Evolutionary conservation across 2,329 filamentous ascomycete genomes (phyloP).

Genomic region (Scortechinia acanthostroma): DNA sequence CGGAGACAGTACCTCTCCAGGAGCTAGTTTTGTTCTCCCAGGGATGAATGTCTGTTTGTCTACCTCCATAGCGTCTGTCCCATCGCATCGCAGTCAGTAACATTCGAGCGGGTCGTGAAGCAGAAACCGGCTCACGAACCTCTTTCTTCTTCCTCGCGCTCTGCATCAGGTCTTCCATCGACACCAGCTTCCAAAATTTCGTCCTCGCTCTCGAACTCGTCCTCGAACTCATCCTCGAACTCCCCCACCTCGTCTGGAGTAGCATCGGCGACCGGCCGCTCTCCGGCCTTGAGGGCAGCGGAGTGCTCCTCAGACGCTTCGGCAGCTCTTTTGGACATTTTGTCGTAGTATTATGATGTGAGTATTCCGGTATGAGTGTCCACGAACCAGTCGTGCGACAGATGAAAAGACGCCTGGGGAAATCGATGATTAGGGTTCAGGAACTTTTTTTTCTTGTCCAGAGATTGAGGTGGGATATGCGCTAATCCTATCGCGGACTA

Average conservation of each 20-base stretch:
- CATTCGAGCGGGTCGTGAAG: slow-evolving; percentile 1
- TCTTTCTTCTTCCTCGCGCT: slow-evolving; percentile 62
- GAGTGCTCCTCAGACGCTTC: neutral
- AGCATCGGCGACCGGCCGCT: slow-evolving; percentile 34
- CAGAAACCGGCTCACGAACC: slow-evolving; percentile 11
- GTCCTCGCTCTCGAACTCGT: slow-evolving; percentile 65
- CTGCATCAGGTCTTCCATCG: slow-evolving; percentile 63
- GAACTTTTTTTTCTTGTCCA: slow-evolving; percentile 1
- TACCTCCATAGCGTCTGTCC: slow-evolving; percentile 60
- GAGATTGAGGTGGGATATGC: neutral
- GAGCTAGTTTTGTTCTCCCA: slow-evolving; percentile 61
- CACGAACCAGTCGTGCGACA: neutral
- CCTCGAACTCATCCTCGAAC: slow-evolving; percentile 67
- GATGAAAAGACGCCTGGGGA: neutral
- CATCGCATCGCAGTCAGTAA: slow-evolving; percentile 9
- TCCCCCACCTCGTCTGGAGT: slow-evolving; percentile 31
- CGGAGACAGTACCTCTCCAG: slow-evolving; percentile 63
- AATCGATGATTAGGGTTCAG: neutral
- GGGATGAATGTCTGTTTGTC: slow-evolving; percentile 69
- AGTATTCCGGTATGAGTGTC: neutral
- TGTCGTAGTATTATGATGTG: neutral
- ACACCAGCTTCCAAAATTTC: slow-evolving; percentile 68
- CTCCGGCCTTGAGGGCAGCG: slow-evolving; percentile 4
- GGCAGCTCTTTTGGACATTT: neutral
- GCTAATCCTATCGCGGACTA: slow-evolving; percentile 2